Evolutionary conservation across 352 stramenopile species (phyloP).

Genomic region (Pythium volutum): DNA sequence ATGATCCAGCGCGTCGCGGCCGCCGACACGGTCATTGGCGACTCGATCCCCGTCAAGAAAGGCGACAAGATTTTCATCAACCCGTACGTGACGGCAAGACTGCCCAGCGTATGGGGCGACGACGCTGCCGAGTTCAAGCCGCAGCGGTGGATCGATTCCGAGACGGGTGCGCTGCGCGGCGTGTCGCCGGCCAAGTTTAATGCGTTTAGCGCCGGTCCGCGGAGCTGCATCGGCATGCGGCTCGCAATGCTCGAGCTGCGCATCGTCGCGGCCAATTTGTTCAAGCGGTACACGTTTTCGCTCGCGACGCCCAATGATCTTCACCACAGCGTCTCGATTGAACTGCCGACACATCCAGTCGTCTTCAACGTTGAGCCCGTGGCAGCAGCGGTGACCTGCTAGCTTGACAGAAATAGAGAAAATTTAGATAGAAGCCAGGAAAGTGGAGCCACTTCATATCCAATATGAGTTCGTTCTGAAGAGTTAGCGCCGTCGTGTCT

Average conservation of each 20-base stretch:
- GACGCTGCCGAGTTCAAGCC: conserved; percentile 58
- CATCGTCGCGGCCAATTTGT: conserved; percentile 12
- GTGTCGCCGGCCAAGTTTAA: conserved; percentile 23
- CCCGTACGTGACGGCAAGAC: conserved; percentile 32
- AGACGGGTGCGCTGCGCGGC: background rate
- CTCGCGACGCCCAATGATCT: conserved; percentile 10
- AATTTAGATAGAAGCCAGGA: too few species aligned
- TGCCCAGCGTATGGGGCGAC: conserved; percentile 35
- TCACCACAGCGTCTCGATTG: conserved; percentile 9
- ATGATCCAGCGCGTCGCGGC: conserved; percentile 53
- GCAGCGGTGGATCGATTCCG: conserved; percentile 45
- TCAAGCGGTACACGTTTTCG: conserved; percentile 14
- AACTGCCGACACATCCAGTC: conserved; percentile 4
- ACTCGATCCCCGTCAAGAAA: conserved; percentile 23
- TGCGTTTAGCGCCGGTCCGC: conserved; percentile 39
- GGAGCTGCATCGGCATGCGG: conserved; percentile 40
- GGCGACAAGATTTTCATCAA: conserved; percentile 26
- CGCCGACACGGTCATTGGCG: conserved; percentile 44
- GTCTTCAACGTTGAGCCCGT: background rate
- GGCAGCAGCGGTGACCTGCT: background rate
- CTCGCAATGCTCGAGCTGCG: conserved; percentile 47
- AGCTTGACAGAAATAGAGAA: too few species aligned
- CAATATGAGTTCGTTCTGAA: too few species aligned
- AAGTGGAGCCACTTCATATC: too few species aligned
- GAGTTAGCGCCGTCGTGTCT: too few species aligned